Evolutionary conservation across 2,329 filamentous ascomycete species (phyloP), one percentile per base, ranked within the genome.

Genomic region (Tolypocladium ophioglossoides): DNA sequence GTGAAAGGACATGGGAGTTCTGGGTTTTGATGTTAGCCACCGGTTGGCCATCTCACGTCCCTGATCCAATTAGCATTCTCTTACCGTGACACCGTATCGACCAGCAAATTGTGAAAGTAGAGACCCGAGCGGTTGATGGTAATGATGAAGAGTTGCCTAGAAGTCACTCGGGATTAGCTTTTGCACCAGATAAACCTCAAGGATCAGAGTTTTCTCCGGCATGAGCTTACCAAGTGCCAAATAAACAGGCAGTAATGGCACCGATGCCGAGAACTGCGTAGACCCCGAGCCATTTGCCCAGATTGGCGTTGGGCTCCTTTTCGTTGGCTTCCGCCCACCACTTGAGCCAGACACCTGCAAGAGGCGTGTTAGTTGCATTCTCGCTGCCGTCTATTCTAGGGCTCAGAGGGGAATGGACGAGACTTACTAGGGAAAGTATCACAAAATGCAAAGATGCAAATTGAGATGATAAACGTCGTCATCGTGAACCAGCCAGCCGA

Each of bases 1-100:
- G 44, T 70, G 69, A 57, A 71, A 72, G 10, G 64, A 64, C 57
- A 71, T 60, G 30, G 68, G 66, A 0, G 68, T 66, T n/a, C 35
- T 34, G 12, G 2, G 38, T 50, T 2, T 50, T 18, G 0, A 41
- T 32, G n/a, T 58, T 50, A 6, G 52, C 53, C 22, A 55, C 52
- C 32, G 18, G 18, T 32, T 20, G 2, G 24, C 1, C 1, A 14
- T 24, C 22, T 7, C 12, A 3, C 14, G 40, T 12, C 40, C 22
- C 11, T 24, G 20, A 44, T 44, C 7, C 27, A 20, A 38, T 22
- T n/a, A 47, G 20, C 16, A 53, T 53, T 11, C 0, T 22, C 46
- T 14, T 20, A 48, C 46, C 18, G 46, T 14, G 49, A 51, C 11
- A 51, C 49, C 2, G 49, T 51, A 14, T 51, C 49, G 8, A 51